Base-by-base conservation (phyloP, 2,329 filamentous ascomycete species). In the Ascochyta pisi region DNA sequence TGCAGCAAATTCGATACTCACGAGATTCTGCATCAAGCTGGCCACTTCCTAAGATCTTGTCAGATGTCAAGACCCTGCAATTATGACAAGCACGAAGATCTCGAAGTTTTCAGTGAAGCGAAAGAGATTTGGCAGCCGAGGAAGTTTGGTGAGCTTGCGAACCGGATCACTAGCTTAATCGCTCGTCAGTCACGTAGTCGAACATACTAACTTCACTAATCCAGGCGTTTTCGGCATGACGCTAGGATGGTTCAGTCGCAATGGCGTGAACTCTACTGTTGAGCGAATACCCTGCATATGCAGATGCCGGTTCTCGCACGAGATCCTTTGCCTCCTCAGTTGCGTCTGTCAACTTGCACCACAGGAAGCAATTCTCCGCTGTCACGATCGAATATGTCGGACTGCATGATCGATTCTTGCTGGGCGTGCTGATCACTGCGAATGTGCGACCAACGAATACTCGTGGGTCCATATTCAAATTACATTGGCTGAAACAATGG, bases 401-500 rank as follows among this genome's bases (percentile, higher is more conserved):
- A 41, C 38, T n/a, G 38, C 38, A 48, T 39, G 26, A 51, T 51
- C 53, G 47, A 42, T 8, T 15, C 15, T 24, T 12, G 29, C 35
- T 13, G 31, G 15, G 37, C 19, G 23, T n/a, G 22, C 19, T 27
- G 27, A 24, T 31, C 7, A 13, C 12, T 29, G 22, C 23, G 3
- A 19, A 31, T 4, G 24, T 35, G 39, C 19, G 39, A 24, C 8
- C 16, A 10, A n/a, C n/a, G 19, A 24, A 10, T 26, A 10, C 6
- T 27, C 10, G 10, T 22, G 19, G 31, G 16, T 10, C n/a, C 38
- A 26, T 16, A 12, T 23, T 42, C 31, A 23, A 6, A 41, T 15
- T 3, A 13, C 13, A 51, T 48, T 48, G 47, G 47, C 47, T 56
- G 53, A 56, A 56, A 56, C 47, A 10, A 19, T 40, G 13, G n/a